Evolutionary conservation across 2,329 filamentous ascomycete genomes (phyloP).

Genomic region (Fusarium succisae): DNA sequence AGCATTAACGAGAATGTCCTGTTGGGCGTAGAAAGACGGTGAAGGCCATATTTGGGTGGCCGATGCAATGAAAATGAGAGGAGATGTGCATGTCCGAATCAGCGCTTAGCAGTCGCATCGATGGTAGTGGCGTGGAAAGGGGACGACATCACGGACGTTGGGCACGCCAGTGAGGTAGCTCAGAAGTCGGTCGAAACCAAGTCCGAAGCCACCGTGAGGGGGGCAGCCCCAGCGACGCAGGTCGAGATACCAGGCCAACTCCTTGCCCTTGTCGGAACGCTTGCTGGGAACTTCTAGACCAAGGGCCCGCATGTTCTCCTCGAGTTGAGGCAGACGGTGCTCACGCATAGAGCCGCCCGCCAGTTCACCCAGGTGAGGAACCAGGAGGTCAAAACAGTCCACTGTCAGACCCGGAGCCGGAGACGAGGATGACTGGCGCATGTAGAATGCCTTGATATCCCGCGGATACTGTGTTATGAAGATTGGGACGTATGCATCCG

Average conservation of each 20-base stretch:
- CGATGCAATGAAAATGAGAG: not conserved
- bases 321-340: constrained; percentile 73
- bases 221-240: constrained; percentile 90
- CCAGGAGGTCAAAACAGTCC: constrained; percentile 89
- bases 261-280: constrained; percentile 41
- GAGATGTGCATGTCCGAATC: not conserved
- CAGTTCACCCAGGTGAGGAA: constrained; percentile 87
- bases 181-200: constrained; percentile 88
- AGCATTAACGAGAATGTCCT: constrained; percentile 39
- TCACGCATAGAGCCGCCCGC: constrained; percentile 91
- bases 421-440: constrained; percentile 52
- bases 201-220: constrained; percentile 88
- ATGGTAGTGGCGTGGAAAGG: constrained; percentile 81
- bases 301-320: constrained; percentile 75
- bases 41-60: not conserved
- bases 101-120: constrained; percentile 65
- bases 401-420: constrained; percentile 64
- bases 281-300: constrained; percentile 62
- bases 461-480: constrained; percentile 96
- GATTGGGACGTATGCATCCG: constrained; percentile 68
- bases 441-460: constrained; percentile 88
- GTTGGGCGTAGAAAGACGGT: constrained; percentile 1
- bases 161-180: constrained; percentile 83
- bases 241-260: constrained; percentile 86
- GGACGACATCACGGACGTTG: constrained; percentile 85